Evolutionary conservation across 768 basidiomycete species (phyloP), one percentile per base, ranked within the genome.

Genomic region (Scleroderma citrinum): DNA sequence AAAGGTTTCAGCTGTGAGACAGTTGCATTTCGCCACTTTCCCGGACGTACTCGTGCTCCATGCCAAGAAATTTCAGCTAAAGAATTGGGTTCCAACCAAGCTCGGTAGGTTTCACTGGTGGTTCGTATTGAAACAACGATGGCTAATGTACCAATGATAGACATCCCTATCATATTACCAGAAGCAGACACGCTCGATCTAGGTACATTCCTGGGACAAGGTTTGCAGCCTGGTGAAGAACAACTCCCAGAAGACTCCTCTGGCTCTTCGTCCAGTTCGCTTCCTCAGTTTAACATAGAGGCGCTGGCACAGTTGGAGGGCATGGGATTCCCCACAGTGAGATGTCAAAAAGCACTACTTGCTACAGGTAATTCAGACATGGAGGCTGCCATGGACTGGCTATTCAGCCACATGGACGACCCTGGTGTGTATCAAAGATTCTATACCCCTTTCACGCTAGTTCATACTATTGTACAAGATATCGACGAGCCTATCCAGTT

Each of bases 21-120:
- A 82, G 51, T 76, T 78, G 14, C 79, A 77, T 26, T 88, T 98
- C 57, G 78, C 87, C 0, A 86, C 88, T 1, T 91, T 95, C 74
- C 96, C 96, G 0, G 78, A 92, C 11, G 81, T 92, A 1, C 76
- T 98, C 0, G 83, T 95, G 7, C 66, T 99, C 1, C 94, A 96
- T 54, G 85, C 92, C 37, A 90, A 88, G 62, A 95, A 95, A 59
- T 97, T 96, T 72, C 89, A 93, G 66, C 77, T 95, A 4, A 85
- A 92, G 36, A 92, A 92, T 56, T 98, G 96, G 96, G 91, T 99
- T 1, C 96, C 96, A 0, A 77, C 85, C 3, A 99, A 99, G 68
- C 75, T 98, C 24, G 91, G 92, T 92, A 53, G 16, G 81, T 61
- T 7, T 24, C 37, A 7, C 21, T 31, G n/a, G 3, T 35, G 6